These are phyloP conservation scores for Smittium culicis DNA, from an alignment of 371 early-diverging fungal species.

Conservation along the genomic window DNA sequence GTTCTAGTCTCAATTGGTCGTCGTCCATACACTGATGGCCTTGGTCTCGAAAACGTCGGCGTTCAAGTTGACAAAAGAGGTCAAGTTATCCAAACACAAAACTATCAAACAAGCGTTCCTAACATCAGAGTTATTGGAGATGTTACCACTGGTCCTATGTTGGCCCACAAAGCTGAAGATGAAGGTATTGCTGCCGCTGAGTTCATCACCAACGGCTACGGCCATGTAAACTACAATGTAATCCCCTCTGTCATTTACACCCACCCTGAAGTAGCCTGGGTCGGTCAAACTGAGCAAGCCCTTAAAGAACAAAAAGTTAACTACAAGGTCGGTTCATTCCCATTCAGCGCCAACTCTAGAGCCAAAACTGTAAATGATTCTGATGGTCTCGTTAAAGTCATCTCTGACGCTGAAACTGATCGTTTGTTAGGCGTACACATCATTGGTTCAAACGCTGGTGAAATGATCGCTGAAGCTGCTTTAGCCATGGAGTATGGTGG, in stretches of 20 bases:
- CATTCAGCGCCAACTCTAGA: conserved; percentile 92
- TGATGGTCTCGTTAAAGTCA: conserved; percentile 91
- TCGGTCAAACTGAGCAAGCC: conserved; percentile 89
- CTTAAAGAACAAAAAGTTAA: conserved; percentile 71
- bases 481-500: conserved; percentile 96
- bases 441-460: conserved; percentile 95
- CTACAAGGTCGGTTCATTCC: conserved; percentile 82
- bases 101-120: conserved; percentile 76
- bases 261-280: conserved; percentile 97
- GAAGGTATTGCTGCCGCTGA: conserved; percentile 94
- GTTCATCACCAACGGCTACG: conserved; percentile 80
- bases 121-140: conserved; percentile 94
- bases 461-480: conserved; percentile 96
- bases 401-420: conserved; percentile 89
- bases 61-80: conserved; percentile 79
- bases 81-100: conserved; percentile 67
- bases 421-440: conserved; percentile 93
- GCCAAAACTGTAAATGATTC: conserved; percentile 93
- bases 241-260: conserved; percentile 98
- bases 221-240: conserved; percentile 95
- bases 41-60: conserved; percentile 82
- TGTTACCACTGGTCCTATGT: conserved; percentile 92
- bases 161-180: conserved; percentile 99
- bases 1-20: conserved; percentile 90
- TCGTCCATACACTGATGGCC: conserved; percentile 82